phyloP scores from a whole-genome alignment of 2,329 filamentous ascomycete genomes.

The Calonectria pauciramosa region DNA sequence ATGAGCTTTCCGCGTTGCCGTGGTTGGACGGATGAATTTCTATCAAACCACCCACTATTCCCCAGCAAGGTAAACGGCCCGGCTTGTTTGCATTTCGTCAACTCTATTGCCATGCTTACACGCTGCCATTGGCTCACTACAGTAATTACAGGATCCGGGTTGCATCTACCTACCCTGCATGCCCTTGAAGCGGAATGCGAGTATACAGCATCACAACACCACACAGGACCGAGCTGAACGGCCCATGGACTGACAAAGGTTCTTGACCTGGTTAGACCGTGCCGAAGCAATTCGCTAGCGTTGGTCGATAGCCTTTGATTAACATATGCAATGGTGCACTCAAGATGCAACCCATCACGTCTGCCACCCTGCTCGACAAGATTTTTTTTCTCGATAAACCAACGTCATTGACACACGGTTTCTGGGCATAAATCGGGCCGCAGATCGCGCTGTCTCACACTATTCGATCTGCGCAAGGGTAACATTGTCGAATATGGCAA shows the following conservation, averaged over 20 bases:
- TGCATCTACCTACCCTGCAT: background rate
- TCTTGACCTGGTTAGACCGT: background rate
- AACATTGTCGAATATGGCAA: background rate
- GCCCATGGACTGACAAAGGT: background rate
- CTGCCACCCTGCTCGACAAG: conserved; percentile 1
- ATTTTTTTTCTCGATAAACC: background rate
- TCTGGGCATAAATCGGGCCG: background rate
- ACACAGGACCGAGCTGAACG: background rate
- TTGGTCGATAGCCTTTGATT: background rate
- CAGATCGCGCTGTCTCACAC: conserved; percentile 15
- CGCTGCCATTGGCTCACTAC: conserved; percentile 1
- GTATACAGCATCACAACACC: background rate
- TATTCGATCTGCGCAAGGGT: conserved; percentile 5
- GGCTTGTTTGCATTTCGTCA: background rate
- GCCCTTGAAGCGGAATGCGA: background rate
- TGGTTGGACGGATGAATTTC: conserved; percentile 14
- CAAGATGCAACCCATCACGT: background rate
- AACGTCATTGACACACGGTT: background rate
- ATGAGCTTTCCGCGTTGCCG: background rate
- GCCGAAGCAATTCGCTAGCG: background rate
- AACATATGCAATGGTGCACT: background rate
- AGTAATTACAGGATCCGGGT: background rate
- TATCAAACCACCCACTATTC: background rate
- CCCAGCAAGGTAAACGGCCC: background rate
- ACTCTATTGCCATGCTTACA: conserved; percentile 5